Conservation (phyloP, 2,329 filamentous ascomycete genomes). For the Elsinoe necatrix region DNA sequence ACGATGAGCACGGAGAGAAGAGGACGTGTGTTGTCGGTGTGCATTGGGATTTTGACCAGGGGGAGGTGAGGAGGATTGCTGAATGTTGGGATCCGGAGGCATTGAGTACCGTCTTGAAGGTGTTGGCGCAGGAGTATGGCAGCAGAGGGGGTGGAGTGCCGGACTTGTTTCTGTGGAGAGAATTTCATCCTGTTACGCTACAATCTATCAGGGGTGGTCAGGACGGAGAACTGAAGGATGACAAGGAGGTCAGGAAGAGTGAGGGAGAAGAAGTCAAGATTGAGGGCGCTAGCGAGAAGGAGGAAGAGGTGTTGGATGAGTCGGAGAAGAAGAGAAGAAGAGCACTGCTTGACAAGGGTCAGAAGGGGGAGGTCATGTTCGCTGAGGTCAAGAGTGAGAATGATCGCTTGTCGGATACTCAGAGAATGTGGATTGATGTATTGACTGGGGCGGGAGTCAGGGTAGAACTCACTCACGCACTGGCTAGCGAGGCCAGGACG, state of each 20-base stretch:
- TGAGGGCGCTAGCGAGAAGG: background rate
- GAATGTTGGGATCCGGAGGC: conserved; percentile 71
- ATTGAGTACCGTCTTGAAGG: conserved; percentile 77
- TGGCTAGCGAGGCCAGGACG: conserved; percentile 47
- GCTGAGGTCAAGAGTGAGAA: conserved; percentile 54
- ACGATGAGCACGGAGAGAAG: conserved; percentile 58
- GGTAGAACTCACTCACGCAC: conserved; percentile 69
- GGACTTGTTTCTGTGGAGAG: conserved; percentile 82
- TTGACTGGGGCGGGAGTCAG: conserved; percentile 73
- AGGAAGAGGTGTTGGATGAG: conserved; percentile 20
- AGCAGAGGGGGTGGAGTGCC: conserved; percentile 81
- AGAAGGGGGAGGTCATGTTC: conserved; percentile 31
- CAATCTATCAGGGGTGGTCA: conserved; percentile 17
- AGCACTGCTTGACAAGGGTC: background rate
- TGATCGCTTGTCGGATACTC: conserved; percentile 90
- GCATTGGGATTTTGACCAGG: conserved; percentile 76
- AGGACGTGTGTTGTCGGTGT: conserved; percentile 84
- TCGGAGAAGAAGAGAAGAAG: conserved; percentile 4
- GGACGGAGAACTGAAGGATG: conserved; percentile 16
- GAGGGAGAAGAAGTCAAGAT: conserved; percentile 18
- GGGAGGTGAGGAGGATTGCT: conserved; percentile 72
- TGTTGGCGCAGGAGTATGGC: conserved; percentile 90
- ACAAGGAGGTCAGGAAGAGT: conserved; percentile 11
- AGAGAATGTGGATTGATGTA: conserved; percentile 94
- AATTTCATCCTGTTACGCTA: conserved; percentile 17